Base-by-base conservation (phyloP, 208 protist species). In the Zelonia costaricensis region DNA sequence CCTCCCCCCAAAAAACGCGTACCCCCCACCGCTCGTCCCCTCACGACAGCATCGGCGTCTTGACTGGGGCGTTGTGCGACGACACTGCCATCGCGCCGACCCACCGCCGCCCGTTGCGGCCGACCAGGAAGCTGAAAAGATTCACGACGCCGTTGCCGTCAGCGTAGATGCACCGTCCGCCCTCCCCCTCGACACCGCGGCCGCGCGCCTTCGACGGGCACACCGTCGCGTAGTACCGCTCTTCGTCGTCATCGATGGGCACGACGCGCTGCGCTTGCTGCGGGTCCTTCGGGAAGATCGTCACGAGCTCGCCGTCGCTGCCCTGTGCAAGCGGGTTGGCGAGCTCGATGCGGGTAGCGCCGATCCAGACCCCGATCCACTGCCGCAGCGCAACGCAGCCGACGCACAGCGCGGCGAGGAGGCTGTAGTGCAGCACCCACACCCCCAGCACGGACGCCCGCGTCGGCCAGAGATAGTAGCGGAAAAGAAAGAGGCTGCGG, bases 301-400 rank as follows among this genome's bases (percentile, higher is more conserved):
- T 61, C 18, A 93, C 81, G 27, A 93, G 57, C 5, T 79, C 69
- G 8, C 87, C 87, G 23, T 79, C 58, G 48, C 46, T 80, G 55
- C 81, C 58, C 15, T 86, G 74, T 4, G 78, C 83, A n/a, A 88
- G 68, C 20, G 83, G 87, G 69, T 93, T 93, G 5, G 81, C 76
- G 25, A 89, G 53, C 71, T 93, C 87, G 44, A 91, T 68, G 8
- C 78, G 75, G 8, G 83, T 91, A 2, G 73, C 80, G 15, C 79
- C 87, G 20, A 18, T 23, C 39, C 69, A 83, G 3, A 82, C 76
- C 1, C 62, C 75, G 18, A 30, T n/a, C 74, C 75, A 80, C 68
- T 91, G 84, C 6, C 84, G 80, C 38, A 82, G 6, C 10, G 66
- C 63, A 7, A 67, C 42, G n/a, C 7, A 42, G 51, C 66, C 57